Evolutionary conservation across 2,329 filamentous ascomycete genomes (phyloP).

Genomic region (Hymenoscyphus linearis): DNA sequence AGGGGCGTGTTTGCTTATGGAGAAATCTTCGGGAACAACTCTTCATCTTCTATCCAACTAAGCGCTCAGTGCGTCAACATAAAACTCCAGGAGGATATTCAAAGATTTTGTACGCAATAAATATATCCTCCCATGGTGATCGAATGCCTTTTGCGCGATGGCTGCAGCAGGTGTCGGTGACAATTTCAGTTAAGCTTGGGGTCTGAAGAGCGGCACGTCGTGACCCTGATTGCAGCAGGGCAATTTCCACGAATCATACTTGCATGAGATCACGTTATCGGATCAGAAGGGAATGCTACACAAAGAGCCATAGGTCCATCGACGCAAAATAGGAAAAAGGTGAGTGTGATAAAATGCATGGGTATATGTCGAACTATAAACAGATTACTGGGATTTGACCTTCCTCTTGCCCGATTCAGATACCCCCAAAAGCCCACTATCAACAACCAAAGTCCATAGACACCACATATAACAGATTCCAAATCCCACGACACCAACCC

Average conservation of each 20-base stretch:
- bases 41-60: neutral
- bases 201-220: neutral
- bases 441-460: conserved; percentile 57
- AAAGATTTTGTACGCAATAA: neutral
- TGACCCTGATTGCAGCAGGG: neutral
- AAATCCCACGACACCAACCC: conserved; percentile 81
- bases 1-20: neutral
- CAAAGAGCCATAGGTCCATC: neutral
- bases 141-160: neutral
- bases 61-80: neutral
- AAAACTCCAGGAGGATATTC: neutral
- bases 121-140: neutral
- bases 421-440: conserved; percentile 40
- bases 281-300: neutral
- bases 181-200: neutral
- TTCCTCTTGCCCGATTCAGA: conserved; percentile 21
- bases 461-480: conserved; percentile 89
- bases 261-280: neutral
- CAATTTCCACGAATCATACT: neutral
- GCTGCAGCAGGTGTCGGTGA: neutral
- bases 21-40: neutral
- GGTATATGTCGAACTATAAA: conserved; percentile 27
- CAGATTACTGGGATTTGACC: conserved; percentile 24
- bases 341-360: neutral
- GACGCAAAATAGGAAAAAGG: neutral